Conservation (phyloP, 805 yeast species). For the Cyberlindnera sargentensis region DNA sequence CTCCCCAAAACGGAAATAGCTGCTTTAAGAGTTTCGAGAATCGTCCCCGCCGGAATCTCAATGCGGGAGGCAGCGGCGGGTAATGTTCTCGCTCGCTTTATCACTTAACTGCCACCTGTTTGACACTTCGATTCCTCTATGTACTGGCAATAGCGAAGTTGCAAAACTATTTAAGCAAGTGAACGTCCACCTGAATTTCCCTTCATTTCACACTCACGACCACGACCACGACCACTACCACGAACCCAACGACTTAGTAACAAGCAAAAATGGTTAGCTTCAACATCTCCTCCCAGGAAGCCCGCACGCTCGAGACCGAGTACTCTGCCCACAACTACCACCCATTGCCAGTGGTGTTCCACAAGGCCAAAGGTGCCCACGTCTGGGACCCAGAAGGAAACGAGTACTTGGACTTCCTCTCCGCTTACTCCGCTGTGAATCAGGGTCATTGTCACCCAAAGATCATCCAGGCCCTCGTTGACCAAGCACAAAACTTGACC, state of each 20-base stretch:
- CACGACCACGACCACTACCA: background rate
- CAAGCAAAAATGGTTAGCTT: slow-evolving; percentile 22
- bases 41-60: too few relatives aligned
- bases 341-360: slow-evolving; percentile 91
- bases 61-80: background rate
- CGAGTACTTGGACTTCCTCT: slow-evolving; percentile 84
- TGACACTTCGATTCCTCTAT: slow-evolving; percentile 15
- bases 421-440: slow-evolving; percentile 95
- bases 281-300: slow-evolving; percentile 54
- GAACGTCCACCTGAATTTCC: background rate
- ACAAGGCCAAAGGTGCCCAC: slow-evolving; percentile 81
- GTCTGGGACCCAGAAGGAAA: slow-evolving; percentile 99
- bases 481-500: slow-evolving; percentile 81
- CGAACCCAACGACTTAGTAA: background rate
- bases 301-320: slow-evolving; percentile 61
- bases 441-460: slow-evolving; percentile 98
- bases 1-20: too few relatives aligned
- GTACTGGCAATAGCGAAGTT: slow-evolving; percentile 21
- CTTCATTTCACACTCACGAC: background rate
- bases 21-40: too few relatives aligned
- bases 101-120: slow-evolving; percentile 18
- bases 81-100: slow-evolving; percentile 17
- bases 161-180: background rate
- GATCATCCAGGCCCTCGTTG: slow-evolving; percentile 74
- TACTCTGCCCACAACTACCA: slow-evolving; percentile 97